Percentiles rank a stretch among this genome's conserved stretches.
Conservation (phyloP, 495 filamentous ascomycete species). For the Hypoxylon intermedium region DNA sequence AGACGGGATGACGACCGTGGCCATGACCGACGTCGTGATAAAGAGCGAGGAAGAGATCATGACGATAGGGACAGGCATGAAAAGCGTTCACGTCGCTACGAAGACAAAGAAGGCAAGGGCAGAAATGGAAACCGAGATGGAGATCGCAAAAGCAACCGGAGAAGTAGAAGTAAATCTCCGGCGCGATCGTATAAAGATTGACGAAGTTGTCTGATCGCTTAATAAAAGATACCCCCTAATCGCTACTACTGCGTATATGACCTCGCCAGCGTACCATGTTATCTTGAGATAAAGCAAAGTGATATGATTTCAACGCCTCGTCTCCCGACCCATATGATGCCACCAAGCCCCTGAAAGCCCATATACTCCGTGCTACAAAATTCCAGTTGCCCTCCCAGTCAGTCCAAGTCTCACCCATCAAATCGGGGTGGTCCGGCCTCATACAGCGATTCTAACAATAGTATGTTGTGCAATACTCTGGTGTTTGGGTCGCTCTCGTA, state of each 20-base stretch:
- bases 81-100: slow-evolving; percentile 28
- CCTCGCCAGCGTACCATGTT: slow-evolving; percentile 18
- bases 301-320: slow-evolving; percentile 5
- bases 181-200: slow-evolving; percentile 36
- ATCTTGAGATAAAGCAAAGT: slow-evolving; percentile 22
- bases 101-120: slow-evolving; percentile 38
- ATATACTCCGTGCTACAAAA: slow-evolving; percentile 28
- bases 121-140: slow-evolving; percentile 31
- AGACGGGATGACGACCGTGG: slow-evolving; percentile 27
- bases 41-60: slow-evolving; percentile 37
- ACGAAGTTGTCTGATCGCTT: slow-evolving; percentile 30
- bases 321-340: neutral
- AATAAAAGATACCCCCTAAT: slow-evolving; percentile 33
- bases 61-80: slow-evolving; percentile 38
- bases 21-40: slow-evolving; percentile 36
- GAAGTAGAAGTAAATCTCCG: slow-evolving; percentile 42
- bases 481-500: slow-evolving; percentile 14
- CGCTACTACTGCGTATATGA: slow-evolving; percentile 26
- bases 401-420: too few relatives aligned
- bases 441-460: too few relatives aligned
- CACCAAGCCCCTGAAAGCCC: slow-evolving; percentile 7
- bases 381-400: slow-evolving; percentile 10
- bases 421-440: too few relatives aligned
- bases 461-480: neutral
- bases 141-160: slow-evolving; percentile 36